phyloP scores from a whole-genome alignment of 2,329 filamentous ascomycete species.

The Fusarium setosum region DNA sequence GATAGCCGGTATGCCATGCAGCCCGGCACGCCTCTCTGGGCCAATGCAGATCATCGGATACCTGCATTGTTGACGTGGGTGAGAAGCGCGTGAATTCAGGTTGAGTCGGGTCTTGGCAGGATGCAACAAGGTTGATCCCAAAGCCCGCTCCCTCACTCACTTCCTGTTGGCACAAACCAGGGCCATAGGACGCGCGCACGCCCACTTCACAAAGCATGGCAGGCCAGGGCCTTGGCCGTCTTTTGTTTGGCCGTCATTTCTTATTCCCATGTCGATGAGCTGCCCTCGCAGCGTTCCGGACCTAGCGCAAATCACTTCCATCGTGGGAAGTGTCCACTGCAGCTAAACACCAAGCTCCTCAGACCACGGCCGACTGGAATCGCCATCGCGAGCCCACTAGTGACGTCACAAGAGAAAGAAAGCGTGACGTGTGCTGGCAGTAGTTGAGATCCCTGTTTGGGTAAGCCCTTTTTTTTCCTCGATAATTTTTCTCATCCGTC shows the following conservation, averaged over 20 bases:
- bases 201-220: slow-evolving; percentile 12
- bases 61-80: neutral
- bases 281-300: slow-evolving; percentile 1
- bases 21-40: slow-evolving; percentile 4
- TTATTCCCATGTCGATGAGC: neutral
- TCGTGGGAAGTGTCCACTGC: slow-evolving; percentile 11
- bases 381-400: slow-evolving; percentile 10
- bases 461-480: slow-evolving; percentile 4
- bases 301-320: slow-evolving; percentile 25
- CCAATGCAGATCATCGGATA: slow-evolving; percentile 23
- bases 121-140: slow-evolving; percentile 8
- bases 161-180: slow-evolving; percentile 15
- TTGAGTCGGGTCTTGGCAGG: neutral
- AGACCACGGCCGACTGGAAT: slow-evolving; percentile 6
- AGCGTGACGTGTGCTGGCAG: slow-evolving; percentile 16
- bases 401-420: slow-evolving; percentile 38
- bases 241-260: neutral
- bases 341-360: slow-evolving; percentile 15
- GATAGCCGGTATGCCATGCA: slow-evolving; percentile 7
- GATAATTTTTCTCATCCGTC: slow-evolving; percentile 5
- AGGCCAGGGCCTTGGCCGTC: slow-evolving; percentile 6
- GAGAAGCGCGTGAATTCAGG: neutral
- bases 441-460: slow-evolving; percentile 19
- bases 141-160: slow-evolving; percentile 10
- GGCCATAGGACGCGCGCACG: slow-evolving; percentile 30